A percentile compares a stretch with the other conserved stretches of the same genome.
Evolutionary conservation across 2,329 filamentous ascomycete species (phyloP).

Genomic region (Fusarium armeniacum): DNA sequence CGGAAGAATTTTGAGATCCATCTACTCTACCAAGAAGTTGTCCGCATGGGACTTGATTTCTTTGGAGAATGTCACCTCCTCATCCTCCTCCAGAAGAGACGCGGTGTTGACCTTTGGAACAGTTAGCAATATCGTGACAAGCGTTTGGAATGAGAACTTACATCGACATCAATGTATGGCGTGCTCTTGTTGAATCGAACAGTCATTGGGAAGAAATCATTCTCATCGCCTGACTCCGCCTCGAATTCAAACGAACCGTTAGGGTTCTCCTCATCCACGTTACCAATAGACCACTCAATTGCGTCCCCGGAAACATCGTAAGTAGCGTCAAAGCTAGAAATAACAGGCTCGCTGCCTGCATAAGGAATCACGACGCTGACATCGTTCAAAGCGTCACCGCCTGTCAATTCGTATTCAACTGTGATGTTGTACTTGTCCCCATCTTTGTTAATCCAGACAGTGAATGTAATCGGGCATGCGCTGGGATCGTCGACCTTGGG

Average conservation of each 20-base stretch:
- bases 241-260: slow-evolving; percentile 96
- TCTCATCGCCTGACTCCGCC: slow-evolving; percentile 86
- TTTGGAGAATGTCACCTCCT: slow-evolving; percentile 86
- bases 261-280: slow-evolving; percentile 83
- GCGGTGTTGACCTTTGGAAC: slow-evolving; percentile 72
- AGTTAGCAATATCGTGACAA: slow-evolving; percentile 20
- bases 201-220: slow-evolving; percentile 98
- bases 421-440: slow-evolving; percentile 89
- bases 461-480: slow-evolving; percentile 93
- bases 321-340: slow-evolving; percentile 92
- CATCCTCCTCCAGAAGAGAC: slow-evolving; percentile 78
- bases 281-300: slow-evolving; percentile 93
- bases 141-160: slow-evolving; percentile 64
- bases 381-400: slow-evolving; percentile 82
- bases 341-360: slow-evolving; percentile 83
- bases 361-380: slow-evolving; percentile 92
- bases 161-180: slow-evolving; percentile 93
- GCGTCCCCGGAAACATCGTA: slow-evolving; percentile 95
- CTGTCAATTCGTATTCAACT: slow-evolving; percentile 93
- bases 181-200: slow-evolving; percentile 88
- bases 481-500: slow-evolving; percentile 84
- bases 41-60: slow-evolving; percentile 84
- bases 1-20: slow-evolving; percentile 39
- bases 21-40: slow-evolving; percentile 81
- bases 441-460: slow-evolving; percentile 96